A percentile compares a stretch with the other conserved stretches of the same genome.
These are phyloP conservation scores for Misopates orontium DNA, from an alignment of 257 asterid species.

Conservation along the genomic window DNA sequence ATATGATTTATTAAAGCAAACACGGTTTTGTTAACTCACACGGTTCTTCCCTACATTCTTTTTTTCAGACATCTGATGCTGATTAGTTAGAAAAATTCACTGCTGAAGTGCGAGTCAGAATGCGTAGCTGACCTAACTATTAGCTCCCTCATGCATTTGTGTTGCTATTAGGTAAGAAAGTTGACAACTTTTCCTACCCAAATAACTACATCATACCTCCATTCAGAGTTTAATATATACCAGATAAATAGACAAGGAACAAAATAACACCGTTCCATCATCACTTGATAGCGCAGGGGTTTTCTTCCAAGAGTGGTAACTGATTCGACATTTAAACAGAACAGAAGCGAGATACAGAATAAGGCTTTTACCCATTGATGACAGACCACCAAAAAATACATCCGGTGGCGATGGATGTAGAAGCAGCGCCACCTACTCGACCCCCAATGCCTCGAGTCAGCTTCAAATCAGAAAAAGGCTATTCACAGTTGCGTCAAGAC, in stretches of 20 bases:
- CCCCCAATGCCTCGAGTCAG: conserved; percentile 38
- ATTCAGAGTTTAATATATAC: not conserved
- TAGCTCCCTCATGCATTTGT: conserved; percentile 24
- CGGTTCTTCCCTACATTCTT: not conserved
- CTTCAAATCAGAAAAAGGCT: conserved; percentile 39
- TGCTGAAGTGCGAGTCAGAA: conserved; percentile 5
- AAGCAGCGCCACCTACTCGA: conserved; percentile 43
- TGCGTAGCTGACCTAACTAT: conserved; percentile 51
- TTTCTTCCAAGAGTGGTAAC: not conserved
- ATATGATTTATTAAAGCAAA: not conserved
- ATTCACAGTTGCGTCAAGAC: conserved; percentile 32
- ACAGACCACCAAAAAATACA: conserved; percentile 62
- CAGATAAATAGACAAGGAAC: too few species aligned
- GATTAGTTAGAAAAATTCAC: too few species aligned
- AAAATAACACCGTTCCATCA: conserved; percentile 11
- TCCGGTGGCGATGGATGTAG: conserved; percentile 53
- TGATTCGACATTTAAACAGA: not conserved
- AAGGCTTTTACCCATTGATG: conserved; percentile 29
- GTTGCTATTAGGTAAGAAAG: conserved; percentile 34
- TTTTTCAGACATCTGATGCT: not conserved
- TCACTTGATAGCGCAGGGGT: not conserved
- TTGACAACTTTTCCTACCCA: conserved; percentile 32
- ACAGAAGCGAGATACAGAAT: conserved; percentile 9
- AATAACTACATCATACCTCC: conserved; percentile 10
- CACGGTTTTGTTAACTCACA: not conserved